Evolutionary conservation across 495 filamentous ascomycete species (phyloP), one percentile per base, ranked within the genome.

Genomic region (Aspergillus funiculosus): DNA sequence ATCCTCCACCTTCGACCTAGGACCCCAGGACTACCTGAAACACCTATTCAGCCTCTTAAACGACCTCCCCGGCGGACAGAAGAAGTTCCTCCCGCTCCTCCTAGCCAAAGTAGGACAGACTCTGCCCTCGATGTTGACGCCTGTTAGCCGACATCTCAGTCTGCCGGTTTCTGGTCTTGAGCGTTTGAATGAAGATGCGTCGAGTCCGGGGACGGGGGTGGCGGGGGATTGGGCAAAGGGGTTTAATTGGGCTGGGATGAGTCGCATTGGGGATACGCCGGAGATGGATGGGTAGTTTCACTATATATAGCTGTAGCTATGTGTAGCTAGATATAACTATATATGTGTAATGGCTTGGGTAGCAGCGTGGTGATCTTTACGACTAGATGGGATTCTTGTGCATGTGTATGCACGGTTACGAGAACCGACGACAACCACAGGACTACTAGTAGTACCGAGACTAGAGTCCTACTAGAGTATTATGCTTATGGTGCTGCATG

Each of bases 11-110:
- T 85, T 83, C 58, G 73, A 76, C 18, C 64, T 79, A 17, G 81
- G 83, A 0, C 86, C 86, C 6, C 79, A 77, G 21, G 82, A 89
- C 50, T 80, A 86, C 52, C 78, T 90, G n/a, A 74, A 78, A 42
- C 75, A 85, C 39, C 72, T 90, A 13, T 64, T 84, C 26, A 75
- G 74, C 27, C 69, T 89, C 21, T 71, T 90, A 4, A 78, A 81
- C 1, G 65, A 72, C 7, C 73, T 90, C 26, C 83, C 83, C n/a
- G 79, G 76, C 19, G 86, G 86, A 5, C 72, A 86, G 24, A 67
- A 76, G 37, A 77, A 81, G 36, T 89, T 83, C 59, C 69, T 89
- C 8, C 85, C 83, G 0, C 68, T 87, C 6, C 68, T 92, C 0
- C 58, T 88, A 20, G 71, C 74, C 53, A 89, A 86, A 52, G 78